These are phyloP conservation scores for Aspergillus arachidicola DNA, from an alignment of 2,329 filamentous ascomycete species.

Conservation along the genomic window DNA sequence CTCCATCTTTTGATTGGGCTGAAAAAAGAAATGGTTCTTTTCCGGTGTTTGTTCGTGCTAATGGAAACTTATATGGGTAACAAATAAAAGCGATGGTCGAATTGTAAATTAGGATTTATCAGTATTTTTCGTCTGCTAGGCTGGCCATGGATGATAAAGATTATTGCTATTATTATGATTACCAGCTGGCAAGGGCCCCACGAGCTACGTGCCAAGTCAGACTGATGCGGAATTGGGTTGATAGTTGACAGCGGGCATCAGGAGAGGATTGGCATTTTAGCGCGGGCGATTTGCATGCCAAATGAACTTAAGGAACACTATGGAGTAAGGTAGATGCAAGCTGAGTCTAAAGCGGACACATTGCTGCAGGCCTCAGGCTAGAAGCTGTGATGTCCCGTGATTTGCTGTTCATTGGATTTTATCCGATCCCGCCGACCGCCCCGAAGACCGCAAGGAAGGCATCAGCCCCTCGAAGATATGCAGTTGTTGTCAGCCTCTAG, in stretches of 20 bases:
- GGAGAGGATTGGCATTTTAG: conserved; percentile 4
- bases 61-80: background rate
- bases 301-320: background rate
- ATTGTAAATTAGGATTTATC: background rate
- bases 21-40: background rate
- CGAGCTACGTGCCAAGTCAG: conserved; percentile 8
- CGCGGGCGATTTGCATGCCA: background rate
- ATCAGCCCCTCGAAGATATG: conserved; percentile 6
- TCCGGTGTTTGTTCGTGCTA: background rate
- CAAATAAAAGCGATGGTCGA: background rate
- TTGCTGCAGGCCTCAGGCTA: conserved; percentile 17
- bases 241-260: conserved; percentile 1
- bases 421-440: conserved; percentile 14
- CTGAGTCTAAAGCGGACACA: conserved; percentile 4
- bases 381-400: conserved; percentile 17
- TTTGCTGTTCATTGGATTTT: conserved; percentile 11
- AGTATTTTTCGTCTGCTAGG: background rate
- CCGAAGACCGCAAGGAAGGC: conserved; percentile 8
- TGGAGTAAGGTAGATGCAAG: background rate
- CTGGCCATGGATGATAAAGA: background rate
- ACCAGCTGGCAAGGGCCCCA: conserved; percentile 3
- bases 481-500: background rate
- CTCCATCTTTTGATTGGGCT: conserved; percentile 2
- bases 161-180: conserved; percentile 1
- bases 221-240: background rate